Conservation (phyloP, 768 basidiomycete species). For the Dentipellis sp. region DNA sequence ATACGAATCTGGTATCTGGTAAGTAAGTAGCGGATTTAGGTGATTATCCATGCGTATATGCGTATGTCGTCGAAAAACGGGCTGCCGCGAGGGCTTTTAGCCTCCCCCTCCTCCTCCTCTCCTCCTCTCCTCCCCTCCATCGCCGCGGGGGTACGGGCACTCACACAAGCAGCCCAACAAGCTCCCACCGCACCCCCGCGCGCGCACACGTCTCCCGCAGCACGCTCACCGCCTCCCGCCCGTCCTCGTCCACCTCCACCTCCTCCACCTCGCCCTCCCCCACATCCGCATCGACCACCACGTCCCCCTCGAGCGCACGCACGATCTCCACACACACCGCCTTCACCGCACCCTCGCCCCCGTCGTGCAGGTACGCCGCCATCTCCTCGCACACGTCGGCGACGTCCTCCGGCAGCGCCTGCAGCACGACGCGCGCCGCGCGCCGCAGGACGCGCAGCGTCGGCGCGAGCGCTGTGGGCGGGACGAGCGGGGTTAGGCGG, state of each 20-base stretch:
- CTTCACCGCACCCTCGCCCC: not conserved
- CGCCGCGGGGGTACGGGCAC: no score
- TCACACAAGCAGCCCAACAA: not conserved
- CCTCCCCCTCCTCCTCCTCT: no score
- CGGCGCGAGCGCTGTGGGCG: not conserved
- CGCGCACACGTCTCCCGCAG: not conserved
- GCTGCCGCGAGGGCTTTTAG: no score
- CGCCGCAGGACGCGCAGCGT: not conserved
- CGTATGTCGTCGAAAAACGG: no score
- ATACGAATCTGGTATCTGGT: no score
- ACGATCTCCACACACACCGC: not conserved
- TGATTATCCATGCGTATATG: no score
- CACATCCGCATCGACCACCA: not conserved
- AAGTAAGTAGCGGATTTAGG: no score
- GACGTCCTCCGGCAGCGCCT: not conserved
- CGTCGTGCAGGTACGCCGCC: not conserved
- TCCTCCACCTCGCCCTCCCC: not conserved
- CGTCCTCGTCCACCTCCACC: not conserved
- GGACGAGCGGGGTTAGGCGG: not conserved
- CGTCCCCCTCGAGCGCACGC: not conserved
- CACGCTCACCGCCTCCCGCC: not conserved
- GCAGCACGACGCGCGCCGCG: not conserved
- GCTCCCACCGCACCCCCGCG: not conserved
- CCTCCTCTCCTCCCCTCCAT: no score
- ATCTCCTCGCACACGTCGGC: not conserved